These are phyloP conservation scores for Lagerstroemia speciosa DNA, from an alignment of 345 rosid species.

Conservation along the genomic window DNA sequence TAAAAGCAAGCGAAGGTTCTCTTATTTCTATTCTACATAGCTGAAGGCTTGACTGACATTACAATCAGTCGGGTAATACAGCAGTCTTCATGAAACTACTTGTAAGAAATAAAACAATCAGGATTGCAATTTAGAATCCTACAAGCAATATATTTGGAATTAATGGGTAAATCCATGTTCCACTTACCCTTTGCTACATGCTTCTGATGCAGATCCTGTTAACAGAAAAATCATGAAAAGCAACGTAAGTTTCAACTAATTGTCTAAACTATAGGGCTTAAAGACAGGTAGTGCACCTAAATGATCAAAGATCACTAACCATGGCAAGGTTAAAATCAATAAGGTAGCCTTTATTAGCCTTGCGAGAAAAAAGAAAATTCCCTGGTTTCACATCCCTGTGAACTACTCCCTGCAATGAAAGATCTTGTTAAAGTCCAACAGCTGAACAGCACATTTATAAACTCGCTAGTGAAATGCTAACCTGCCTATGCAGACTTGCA, in stretches of 20 bases:
- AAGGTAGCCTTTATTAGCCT: slow-evolving; percentile 69
- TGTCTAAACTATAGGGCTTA: not conserved
- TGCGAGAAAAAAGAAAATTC: slow-evolving; percentile 81
- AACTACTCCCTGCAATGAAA: slow-evolving; percentile 57
- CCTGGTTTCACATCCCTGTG: slow-evolving; percentile 99
- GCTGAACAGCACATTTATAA: slow-evolving; percentile 2
- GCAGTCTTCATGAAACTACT: not conserved
- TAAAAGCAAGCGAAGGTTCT: slow-evolving; percentile 8
- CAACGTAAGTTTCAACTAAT: not conserved
- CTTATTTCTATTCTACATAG: slow-evolving; percentile 11
- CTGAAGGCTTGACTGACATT: not conserved
- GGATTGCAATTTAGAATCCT: not conserved
- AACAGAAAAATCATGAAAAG: slow-evolving; percentile 4
- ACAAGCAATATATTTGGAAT: not conserved
- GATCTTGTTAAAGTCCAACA: not conserved
- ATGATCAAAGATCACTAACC: slow-evolving; percentile 43
- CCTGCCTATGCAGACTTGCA: slow-evolving; percentile 82
- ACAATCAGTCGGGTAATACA: not conserved
- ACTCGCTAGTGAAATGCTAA: slow-evolving; percentile 11
- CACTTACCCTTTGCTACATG: slow-evolving; percentile 43
- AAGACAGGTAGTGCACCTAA: not conserved
- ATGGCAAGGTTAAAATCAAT: slow-evolving; percentile 92
- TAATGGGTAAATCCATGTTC: slow-evolving; percentile 12
- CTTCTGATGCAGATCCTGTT: slow-evolving; percentile 79
- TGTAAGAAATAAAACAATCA: not conserved